Evolutionary conservation across 148 eudicot species (phyloP), one percentile per base, ranked within the genome.

Genomic region (Vaccinium corymbosum): DNA sequence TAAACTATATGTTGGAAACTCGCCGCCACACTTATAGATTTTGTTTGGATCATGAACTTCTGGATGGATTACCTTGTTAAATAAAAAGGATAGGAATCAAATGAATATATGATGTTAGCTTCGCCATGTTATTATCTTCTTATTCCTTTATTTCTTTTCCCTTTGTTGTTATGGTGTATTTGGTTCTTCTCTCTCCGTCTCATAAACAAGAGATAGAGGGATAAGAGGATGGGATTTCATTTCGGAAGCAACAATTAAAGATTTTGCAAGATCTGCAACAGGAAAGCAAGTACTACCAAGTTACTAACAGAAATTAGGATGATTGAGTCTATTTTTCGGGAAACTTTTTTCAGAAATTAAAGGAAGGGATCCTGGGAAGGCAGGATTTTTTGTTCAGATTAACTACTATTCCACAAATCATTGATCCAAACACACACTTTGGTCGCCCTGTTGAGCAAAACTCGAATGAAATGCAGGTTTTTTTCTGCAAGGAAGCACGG

Each of bases 401-500:
- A 66, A 66, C 72, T 66, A 66, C 72, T 25, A 9, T 66, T 25
- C 72, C 32, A 66, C 16, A 3, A 66, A 66, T 66, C 38, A 66
- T 27, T 66, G 72, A 66, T 25, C 17, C 61, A 29, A 51, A 51
- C 22, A 25, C 16, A n/a, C 16, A n/a, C 10, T 50, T 78, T 55
- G 6, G 50, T 13, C 56, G 4, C 66, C 81, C 22, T 56, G 46
- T 79, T 56, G 27, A 56, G 42, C 8, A 35, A 32, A 35, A 32
- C 49, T 15, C 25, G 6, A 50, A 62, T 20, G 42, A 77, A 84
- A 66, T 85, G 74, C 88, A 94, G 99, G 84, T 96, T 96, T 84
- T 96, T 96, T 85, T 94, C 99, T 57, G 98, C 99, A 78, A 92
- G 99, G 85, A 96, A 96, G 86, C 99, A 96, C 46, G 99, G 98